Evolutionary conservation across 352 stramenopile species (phyloP), one percentile per base, ranked within the genome.

Genomic region (Globisporangium heterothallicum): DNA sequence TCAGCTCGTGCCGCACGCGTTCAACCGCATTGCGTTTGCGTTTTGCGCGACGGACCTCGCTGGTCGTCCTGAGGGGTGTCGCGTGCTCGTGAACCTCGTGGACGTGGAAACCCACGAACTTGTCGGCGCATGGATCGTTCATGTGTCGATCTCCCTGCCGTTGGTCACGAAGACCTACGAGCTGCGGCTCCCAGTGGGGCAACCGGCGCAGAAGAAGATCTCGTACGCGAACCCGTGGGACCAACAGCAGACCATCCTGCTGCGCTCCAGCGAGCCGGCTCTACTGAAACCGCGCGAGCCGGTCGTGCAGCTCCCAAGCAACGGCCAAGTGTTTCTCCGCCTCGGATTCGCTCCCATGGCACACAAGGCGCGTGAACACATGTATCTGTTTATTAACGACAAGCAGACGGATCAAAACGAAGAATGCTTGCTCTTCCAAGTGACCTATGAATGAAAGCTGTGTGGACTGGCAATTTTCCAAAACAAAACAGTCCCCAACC

Each of bases 381-480:
- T 88, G 14, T 93, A 94, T 53, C 65, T 95, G 25, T 98, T 97
- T 64, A 86, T 98, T 42, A 98, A 97, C 61, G 88, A 97, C 61
- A 66, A 83, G 42, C 72, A 73, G 2, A 81, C 86, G 13, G 88
- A 96, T 47, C 81, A 97, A 62, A 97, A 86, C 71, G 92, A 98
- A 67, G 92, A 97, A 58, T 96, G 86, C 49, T 69, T 97, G 60
- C 76, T 97, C 43, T 92, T 98, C 61, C 76, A 86, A 40, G 58
- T 89, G 48, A 75, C 61, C 32, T 91, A 89, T 68, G 64, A 66
- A 27, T 86, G 41, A 61, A 24, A n/a, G n/a, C n/a, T n/a, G n/a
- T n/a, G n/a, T n/a, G n/a, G n/a, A n/a, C n/a, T n/a, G n/a, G n/a
- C 18, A 7, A 16, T 4, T 38, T 16, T 21, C 32, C 29, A 41